These are phyloP conservation scores for Oryza glaberrima DNA, from an alignment of 176 grass and related monocot species.

Conservation along the genomic window DNA sequence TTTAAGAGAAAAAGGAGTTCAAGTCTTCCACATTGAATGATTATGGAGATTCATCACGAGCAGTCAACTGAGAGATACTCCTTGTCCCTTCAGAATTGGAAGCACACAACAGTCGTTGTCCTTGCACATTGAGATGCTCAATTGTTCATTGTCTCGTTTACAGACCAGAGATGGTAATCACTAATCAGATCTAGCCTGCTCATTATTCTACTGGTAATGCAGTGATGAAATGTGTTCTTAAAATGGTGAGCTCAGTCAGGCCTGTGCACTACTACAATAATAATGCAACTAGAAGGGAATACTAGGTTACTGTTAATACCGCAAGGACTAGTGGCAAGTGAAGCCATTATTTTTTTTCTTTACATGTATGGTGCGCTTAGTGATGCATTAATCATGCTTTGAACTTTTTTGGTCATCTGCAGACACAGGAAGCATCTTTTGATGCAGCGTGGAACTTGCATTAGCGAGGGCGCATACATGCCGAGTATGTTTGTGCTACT, in stretches of 20 bases:
- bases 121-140: background rate
- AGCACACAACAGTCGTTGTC: background rate
- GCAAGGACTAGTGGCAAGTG: background rate
- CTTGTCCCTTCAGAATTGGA: background rate
- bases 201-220: background rate
- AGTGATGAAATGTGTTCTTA: background rate
- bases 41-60: background rate
- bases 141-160: background rate
- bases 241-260: background rate
- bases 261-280: background rate
- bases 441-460: background rate
- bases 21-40: background rate
- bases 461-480: background rate
- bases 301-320: background rate
- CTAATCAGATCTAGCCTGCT: background rate
- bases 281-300: background rate
- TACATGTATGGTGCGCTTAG: background rate
- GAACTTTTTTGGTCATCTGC: background rate
- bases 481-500: background rate
- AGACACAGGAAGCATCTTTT: background rate
- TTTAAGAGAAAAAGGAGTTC: background rate
- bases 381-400: background rate
- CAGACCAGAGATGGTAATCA: background rate
- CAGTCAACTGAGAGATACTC: background rate
- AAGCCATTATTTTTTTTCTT: background rate